phyloP scores from a whole-genome alignment of 2,329 filamentous ascomycete species.

The Fusarium floridanum region DNA sequence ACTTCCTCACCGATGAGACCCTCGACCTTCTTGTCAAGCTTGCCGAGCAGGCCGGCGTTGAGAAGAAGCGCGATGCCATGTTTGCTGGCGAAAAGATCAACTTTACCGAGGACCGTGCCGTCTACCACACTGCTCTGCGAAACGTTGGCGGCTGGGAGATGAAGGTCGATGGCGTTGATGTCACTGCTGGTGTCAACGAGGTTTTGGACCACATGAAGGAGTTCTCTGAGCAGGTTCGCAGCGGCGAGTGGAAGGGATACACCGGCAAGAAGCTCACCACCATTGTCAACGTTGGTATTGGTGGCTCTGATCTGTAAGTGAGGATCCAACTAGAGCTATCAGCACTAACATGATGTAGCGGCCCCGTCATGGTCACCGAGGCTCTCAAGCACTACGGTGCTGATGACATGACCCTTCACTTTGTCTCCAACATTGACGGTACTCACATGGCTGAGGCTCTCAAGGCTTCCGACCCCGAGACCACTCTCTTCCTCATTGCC shows the following conservation, averaged over 20 bases:
- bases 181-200: conserved; percentile 90
- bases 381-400: conserved; percentile 95
- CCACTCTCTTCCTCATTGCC: conserved; percentile 97
- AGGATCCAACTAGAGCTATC: not conserved
- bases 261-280: conserved; percentile 97
- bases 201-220: conserved; percentile 98
- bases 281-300: conserved; percentile 98
- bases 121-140: conserved; percentile 94
- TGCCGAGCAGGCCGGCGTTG: conserved; percentile 89
- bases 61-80: conserved; percentile 96
- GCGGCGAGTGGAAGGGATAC: conserved; percentile 96
- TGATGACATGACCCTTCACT: conserved; percentile 89
- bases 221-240: conserved; percentile 94
- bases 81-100: conserved; percentile 99
- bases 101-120: conserved; percentile 96
- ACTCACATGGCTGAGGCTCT: conserved; percentile 97
- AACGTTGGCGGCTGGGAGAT: conserved; percentile 87
- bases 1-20: conserved; percentile 95
- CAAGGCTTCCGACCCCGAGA: conserved; percentile 90
- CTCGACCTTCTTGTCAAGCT: conserved; percentile 88
- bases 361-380: conserved; percentile 98
- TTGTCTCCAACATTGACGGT: conserved; percentile 99
- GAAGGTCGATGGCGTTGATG: conserved; percentile 90
- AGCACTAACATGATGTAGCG: conserved; percentile 63
- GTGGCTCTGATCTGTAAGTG: conserved; percentile 95